Evolutionary conservation across 805 yeast species (phyloP).

Genomic region (Candida schatavii): DNA sequence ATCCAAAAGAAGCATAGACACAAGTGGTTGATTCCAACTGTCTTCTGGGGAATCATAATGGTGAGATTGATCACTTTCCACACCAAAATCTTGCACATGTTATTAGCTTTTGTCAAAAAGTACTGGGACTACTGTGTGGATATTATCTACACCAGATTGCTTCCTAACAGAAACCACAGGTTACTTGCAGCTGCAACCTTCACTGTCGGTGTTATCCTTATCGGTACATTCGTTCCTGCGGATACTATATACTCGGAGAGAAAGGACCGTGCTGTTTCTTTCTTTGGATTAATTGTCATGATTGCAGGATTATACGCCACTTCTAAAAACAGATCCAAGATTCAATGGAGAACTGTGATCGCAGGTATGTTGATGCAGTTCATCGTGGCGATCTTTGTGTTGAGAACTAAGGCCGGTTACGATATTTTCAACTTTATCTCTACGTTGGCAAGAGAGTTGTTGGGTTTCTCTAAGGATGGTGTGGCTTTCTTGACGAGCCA

Average conservation of each 20-base stretch:
- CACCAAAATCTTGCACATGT: constrained; percentile 27
- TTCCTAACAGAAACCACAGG: constrained; percentile 42
- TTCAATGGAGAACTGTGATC: constrained; percentile 59
- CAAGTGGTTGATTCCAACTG: constrained; percentile 57
- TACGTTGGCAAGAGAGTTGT: constrained; percentile 52
- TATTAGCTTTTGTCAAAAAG: constrained; percentile 15
- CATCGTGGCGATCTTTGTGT: constrained; percentile 57
- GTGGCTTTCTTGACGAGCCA: constrained; percentile 54
- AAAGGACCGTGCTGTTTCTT: constrained; percentile 55
- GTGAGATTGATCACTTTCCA: constrained; percentile 51
- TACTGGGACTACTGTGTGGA: constrained; percentile 33
- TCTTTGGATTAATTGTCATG: constrained; percentile 52
- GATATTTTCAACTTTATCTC: constrained; percentile 62
- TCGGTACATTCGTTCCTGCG: constrained; percentile 53
- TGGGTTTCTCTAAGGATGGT: constrained; percentile 58
- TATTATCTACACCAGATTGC: constrained; percentile 33
- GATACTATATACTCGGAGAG: constrained; percentile 46
- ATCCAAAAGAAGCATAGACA: constrained; percentile 49
- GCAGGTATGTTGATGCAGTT: constrained; percentile 60
- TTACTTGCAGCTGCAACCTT: constrained; percentile 42
- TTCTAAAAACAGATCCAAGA: constrained; percentile 41
- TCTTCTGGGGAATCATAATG: constrained; percentile 50
- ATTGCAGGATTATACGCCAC: constrained; percentile 42
- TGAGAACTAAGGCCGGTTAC: constrained; percentile 58
- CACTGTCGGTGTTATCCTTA: constrained; percentile 45